Base-by-base conservation (phyloP, 2,329 filamentous ascomycete species). In the Diplodia corticola region DNA sequence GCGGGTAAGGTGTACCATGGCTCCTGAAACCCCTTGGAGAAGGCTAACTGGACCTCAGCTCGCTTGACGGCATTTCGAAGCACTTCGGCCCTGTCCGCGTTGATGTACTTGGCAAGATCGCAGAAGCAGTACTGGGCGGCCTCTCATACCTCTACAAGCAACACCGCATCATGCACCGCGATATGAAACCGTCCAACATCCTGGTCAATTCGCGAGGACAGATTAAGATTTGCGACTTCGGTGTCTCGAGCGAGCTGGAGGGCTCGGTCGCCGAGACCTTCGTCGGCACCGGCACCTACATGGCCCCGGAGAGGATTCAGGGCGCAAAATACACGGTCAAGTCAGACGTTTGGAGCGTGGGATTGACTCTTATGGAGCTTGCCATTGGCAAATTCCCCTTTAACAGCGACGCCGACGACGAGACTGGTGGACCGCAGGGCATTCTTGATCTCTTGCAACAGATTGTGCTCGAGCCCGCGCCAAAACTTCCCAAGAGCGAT, bases 201-300 rank as follows among this genome's bases (percentile, higher is more conserved):
- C 84, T 99, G 28, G 91, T 98, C 75, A 98, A 98, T 82, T 97
- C 93, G 20, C 88, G 89, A 65, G 95, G 95, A 13, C 88, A 90
- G 71, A 98, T 99, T 84, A 99, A 99, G 81, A 86, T 99, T 5
- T 98, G 94, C 80, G 95, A 99, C 78, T 99, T 99, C 77, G 95
- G 95, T 72, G 95, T 99, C n/a, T 97, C 94, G 4, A 95, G 93
- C 71, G 95, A 99, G 79, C 87, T 97, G 17, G 93, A 98, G 77
- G 98, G 98, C 80, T 98, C 95, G 4, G 93, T 99, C 70, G 95
- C 95, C 61, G 94, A 98, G 76, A 99, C 95, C 0, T 99, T 99
- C 74, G 95, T 99, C 40, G 95, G 95, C 63, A 99, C 95, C 1
- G 97, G 95, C 44, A 99, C 95, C 65, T 99, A 99, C 83, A 99